phyloP scores from a whole-genome alignment of 495 filamentous ascomycete genomes.

The Podospora appendiculata region DNA sequence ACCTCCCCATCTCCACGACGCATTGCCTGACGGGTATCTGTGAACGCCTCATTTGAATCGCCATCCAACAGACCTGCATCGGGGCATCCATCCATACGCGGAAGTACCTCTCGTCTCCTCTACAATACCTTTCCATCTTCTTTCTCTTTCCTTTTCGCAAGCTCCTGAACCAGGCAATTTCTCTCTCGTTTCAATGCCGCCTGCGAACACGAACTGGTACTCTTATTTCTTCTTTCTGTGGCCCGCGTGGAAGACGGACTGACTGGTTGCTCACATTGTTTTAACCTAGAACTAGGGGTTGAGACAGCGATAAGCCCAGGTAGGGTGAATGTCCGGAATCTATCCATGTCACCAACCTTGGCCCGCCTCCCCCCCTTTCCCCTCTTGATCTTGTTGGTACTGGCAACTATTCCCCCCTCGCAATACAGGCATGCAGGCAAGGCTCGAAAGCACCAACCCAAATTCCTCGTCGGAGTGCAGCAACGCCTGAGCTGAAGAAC shows the following conservation, averaged over 20 bases:
- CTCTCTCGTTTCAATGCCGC: too few species aligned
- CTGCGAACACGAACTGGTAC: too few species aligned
- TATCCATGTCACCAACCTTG: not conserved
- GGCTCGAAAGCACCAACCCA: not conserved
- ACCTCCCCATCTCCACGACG: too few species aligned
- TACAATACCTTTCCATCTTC: not conserved
- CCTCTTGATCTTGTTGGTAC: not conserved
- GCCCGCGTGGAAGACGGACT: not conserved
- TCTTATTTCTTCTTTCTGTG: not conserved
- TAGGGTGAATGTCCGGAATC: slow-evolving; percentile 3
- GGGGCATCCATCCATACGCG: too few species aligned
- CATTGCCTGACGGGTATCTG: too few species aligned
- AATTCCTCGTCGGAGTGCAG: not conserved
- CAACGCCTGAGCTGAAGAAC: not conserved
- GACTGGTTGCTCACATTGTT: slow-evolving; percentile 1
- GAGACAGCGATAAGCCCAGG: slow-evolving; percentile 14
- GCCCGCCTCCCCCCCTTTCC: not conserved
- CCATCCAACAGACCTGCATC: too few species aligned
- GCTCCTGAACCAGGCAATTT: too few species aligned
- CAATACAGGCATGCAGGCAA: not conserved
- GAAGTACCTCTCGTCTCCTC: too few species aligned
- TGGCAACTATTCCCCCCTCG: slow-evolving; percentile 1
- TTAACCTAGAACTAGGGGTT: slow-evolving; percentile 1
- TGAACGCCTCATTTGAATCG: too few species aligned
- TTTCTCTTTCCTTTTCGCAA: too few species aligned